Evolutionary conservation across 176 grass and related monocot species (phyloP).

Genomic region (Panicum miliaceum): DNA sequence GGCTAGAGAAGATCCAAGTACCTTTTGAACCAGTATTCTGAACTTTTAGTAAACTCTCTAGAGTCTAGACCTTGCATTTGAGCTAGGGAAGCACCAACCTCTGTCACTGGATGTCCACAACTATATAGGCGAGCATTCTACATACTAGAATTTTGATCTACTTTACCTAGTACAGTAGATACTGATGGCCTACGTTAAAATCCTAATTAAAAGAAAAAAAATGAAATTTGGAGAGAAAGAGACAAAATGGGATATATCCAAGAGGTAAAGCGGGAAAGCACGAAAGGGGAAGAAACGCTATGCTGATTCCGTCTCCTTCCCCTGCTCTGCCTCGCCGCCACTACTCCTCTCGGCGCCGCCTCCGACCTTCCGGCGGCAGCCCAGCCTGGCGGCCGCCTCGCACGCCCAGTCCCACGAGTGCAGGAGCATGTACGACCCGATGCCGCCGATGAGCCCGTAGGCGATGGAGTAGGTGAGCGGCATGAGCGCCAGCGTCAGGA

Average conservation of each 20-base stretch:
- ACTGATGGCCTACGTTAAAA: neutral
- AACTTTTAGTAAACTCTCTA: neutral
- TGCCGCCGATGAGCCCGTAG: conserved; percentile 82
- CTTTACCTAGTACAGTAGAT: neutral
- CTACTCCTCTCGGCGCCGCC: conserved; percentile 27
- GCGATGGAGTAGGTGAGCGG: conserved; percentile 90
- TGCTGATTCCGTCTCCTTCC: conserved; percentile 47
- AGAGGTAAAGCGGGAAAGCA: neutral
- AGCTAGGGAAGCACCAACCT: neutral
- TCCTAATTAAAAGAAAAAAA: neutral
- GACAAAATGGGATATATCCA: neutral
- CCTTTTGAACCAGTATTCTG: neutral
- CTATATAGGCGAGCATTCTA: neutral
- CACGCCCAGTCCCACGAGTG: conserved; percentile 68
- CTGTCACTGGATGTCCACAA: neutral
- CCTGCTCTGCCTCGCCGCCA: conserved; percentile 22
- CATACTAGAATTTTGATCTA: neutral
- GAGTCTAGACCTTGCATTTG: neutral
- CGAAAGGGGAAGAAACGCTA: conserved; percentile 29
- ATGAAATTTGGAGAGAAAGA: neutral
- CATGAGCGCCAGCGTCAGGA: conserved; percentile 77
- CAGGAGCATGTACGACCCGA: conserved; percentile 69
- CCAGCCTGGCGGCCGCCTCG: neutral
- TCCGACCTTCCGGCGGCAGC: conserved; percentile 5
- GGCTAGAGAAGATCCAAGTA: neutral